phyloP scores from a whole-genome alignment of 2,329 filamentous ascomycete species.

The Fragosphaeria purpurea region DNA sequence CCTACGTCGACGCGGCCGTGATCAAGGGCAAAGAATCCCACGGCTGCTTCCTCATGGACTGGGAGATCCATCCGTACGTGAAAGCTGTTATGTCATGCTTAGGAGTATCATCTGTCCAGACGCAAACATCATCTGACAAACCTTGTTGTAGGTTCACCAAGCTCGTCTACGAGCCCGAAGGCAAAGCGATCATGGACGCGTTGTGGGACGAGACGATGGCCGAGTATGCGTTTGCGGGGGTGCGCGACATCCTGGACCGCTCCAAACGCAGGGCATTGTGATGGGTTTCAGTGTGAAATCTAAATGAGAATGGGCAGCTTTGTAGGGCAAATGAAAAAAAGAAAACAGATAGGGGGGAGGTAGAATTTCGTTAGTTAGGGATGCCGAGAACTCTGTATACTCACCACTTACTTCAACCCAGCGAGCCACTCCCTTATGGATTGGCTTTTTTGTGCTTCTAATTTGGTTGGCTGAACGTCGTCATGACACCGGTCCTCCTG shows the following conservation, averaged over 20 bases:
- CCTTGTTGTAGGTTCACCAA: neutral
- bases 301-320: too few relatives aligned
- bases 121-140: too few relatives aligned
- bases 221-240: conserved; percentile 2
- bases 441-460: too few relatives aligned
- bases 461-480: too few relatives aligned
- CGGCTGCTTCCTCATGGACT: conserved; percentile 31
- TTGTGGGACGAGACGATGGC: conserved; percentile 7
- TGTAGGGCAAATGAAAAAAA: neutral
- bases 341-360: neutral
- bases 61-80: conserved; percentile 4
- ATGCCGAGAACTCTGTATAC: too few relatives aligned
- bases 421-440: too few relatives aligned
- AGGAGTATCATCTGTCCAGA: too few relatives aligned
- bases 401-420: too few relatives aligned
- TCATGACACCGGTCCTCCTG: neutral
- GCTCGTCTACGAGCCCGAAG: conserved; percentile 5
- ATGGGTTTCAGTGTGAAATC: neutral
- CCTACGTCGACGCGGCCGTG: conserved; percentile 35
- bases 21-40: conserved; percentile 39
- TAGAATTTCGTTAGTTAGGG: neutral
- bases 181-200: neutral
- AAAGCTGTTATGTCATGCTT: neutral
- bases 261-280: neutral
- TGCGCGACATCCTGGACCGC: neutral